Percentiles rank a stretch among this genome's conserved stretches.
Evolutionary conservation across 805 yeast species (phyloP).

Genomic region (Candida gorgasii): DNA sequence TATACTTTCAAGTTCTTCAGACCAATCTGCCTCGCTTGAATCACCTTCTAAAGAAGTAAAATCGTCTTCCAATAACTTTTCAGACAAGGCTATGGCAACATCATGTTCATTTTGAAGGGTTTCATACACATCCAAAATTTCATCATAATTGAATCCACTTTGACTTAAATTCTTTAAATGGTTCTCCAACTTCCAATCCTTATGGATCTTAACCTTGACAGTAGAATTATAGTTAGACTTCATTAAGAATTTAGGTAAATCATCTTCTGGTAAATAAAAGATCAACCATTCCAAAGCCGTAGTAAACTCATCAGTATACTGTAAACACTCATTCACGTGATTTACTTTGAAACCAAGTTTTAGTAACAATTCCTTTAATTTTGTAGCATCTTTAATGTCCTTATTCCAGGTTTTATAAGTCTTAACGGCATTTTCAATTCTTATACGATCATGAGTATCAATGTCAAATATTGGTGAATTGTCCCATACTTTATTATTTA

Average conservation of each 20-base stretch:
- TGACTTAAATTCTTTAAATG: constrained; percentile 56
- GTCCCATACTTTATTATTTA: constrained; percentile 61
- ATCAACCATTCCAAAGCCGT: constrained; percentile 74
- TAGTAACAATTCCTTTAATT: constrained; percentile 12
- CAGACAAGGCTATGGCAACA: constrained; percentile 13
- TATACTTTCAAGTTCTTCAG: constrained; percentile 13
- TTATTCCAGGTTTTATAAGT: constrained; percentile 58
- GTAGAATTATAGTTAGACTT: constrained; percentile 59
- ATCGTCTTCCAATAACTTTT: constrained; percentile 1
- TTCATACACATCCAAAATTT: constrained; percentile 52
- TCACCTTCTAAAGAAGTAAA: not conserved
- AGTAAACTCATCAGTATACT: constrained; percentile 51
- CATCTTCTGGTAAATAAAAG: constrained; percentile 93
- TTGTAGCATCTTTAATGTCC: not conserved
- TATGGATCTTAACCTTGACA: constrained; percentile 57
- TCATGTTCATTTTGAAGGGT: constrained; percentile 45
- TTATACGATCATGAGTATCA: constrained; percentile 58
- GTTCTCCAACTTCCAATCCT: constrained; percentile 56
- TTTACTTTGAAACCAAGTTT: constrained; percentile 64
- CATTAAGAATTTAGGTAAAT: constrained; percentile 67
- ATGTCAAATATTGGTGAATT: constrained; percentile 68
- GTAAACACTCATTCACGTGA: constrained; percentile 73
- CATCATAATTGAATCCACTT: constrained; percentile 71
- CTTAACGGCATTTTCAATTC: constrained; percentile 62
- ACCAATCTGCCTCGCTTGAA: constrained; percentile 9